Conservation (phyloP, 1,284 basidiomycete genomes). For the Neolentinus lepideus region DNA sequence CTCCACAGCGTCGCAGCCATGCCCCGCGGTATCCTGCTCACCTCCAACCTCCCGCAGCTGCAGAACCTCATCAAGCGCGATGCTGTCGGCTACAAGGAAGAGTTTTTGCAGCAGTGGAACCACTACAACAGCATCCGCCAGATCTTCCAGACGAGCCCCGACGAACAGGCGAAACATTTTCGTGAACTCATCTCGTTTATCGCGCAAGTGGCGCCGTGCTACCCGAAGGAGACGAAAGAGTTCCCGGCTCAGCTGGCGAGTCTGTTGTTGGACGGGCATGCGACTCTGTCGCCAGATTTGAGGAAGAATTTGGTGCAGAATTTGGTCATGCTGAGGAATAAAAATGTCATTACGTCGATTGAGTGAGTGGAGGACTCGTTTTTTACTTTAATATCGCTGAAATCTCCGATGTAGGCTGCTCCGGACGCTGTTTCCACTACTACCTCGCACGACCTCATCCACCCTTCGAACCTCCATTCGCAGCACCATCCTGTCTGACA, state of each 20-base stretch:
- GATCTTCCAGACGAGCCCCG: conserved; percentile 74
- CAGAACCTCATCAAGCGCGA: conserved; percentile 98
- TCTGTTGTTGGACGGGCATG: conserved; percentile 73
- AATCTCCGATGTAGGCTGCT: conserved; percentile 55
- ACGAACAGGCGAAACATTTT: conserved; percentile 79
- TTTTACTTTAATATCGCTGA: conserved; percentile 6
- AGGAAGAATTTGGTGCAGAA: conserved; percentile 83
- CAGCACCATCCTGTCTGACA: conserved; percentile 94
- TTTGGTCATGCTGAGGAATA: conserved; percentile 89
- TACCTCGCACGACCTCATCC: conserved; percentile 86
- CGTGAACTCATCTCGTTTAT: conserved; percentile 84
- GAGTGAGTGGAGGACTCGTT: conserved; percentile 49
- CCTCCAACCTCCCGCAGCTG: conserved; percentile 72
- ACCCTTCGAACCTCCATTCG: conserved; percentile 81
- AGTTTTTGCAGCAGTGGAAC: conserved; percentile 98
- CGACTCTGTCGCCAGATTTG: conserved; percentile 67
- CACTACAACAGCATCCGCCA: conserved; percentile 87
- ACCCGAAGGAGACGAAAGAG: conserved; percentile 79
- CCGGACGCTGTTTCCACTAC: conserved; percentile 87
- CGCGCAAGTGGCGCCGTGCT: conserved; percentile 84
- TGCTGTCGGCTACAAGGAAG: conserved; percentile 87
- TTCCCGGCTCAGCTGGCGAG: conserved; percentile 76
- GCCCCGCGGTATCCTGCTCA: conserved; percentile 57
- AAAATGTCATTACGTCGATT: conserved; percentile 87
- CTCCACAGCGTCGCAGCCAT: conserved; percentile 20